A percentile compares a stretch with the other conserved stretches of the same genome.
Conservation (phyloP, 2,329 filamentous ascomycete genomes). For the Neonectria ditissima region DNA sequence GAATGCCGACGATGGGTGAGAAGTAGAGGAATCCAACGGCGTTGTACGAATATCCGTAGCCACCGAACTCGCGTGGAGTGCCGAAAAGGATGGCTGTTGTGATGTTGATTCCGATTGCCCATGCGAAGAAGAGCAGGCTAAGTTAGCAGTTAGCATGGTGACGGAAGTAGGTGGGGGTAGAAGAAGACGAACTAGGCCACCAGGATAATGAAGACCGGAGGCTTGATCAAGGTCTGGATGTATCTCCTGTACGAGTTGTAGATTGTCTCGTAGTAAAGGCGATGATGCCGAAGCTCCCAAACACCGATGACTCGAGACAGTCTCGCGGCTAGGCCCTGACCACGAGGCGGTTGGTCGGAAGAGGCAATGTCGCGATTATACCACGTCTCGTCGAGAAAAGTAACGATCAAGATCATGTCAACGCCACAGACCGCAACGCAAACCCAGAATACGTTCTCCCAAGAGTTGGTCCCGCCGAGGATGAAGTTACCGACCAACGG, state of each 20-base stretch:
- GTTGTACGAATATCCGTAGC: slow-evolving; percentile 63
- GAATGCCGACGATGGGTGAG: slow-evolving; percentile 64
- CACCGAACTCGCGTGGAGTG: slow-evolving; percentile 45
- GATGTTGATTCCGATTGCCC: slow-evolving; percentile 68
- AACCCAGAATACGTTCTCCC: slow-evolving; percentile 62
- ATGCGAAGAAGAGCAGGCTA: slow-evolving; percentile 55
- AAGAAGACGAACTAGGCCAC: slow-evolving; percentile 24
- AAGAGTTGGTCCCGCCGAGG: slow-evolving; percentile 54
- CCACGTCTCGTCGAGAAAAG: slow-evolving; percentile 62
- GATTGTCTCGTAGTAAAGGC: slow-evolving; percentile 34
- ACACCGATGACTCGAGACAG: slow-evolving; percentile 38
- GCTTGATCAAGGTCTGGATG: slow-evolving; percentile 31
- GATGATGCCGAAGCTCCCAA: slow-evolving; percentile 26
- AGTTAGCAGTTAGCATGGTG: neutral
- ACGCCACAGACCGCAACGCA: slow-evolving; percentile 55
- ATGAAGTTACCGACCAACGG: slow-evolving; percentile 62
- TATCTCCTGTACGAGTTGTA: slow-evolving; percentile 28
- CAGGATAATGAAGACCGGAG: slow-evolving; percentile 27
- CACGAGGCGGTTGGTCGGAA: slow-evolving; percentile 50
- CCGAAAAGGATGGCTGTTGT: slow-evolving; percentile 64
- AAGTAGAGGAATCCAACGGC: slow-evolving; percentile 70
- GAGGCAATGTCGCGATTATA: slow-evolving; percentile 58
- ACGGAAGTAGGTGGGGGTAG: neutral
- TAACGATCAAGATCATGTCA: slow-evolving; percentile 53
- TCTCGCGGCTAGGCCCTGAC: slow-evolving; percentile 41